Evolutionary conservation across 306 rosid genomes (phyloP).

Genomic region (Vicia villosa): DNA sequence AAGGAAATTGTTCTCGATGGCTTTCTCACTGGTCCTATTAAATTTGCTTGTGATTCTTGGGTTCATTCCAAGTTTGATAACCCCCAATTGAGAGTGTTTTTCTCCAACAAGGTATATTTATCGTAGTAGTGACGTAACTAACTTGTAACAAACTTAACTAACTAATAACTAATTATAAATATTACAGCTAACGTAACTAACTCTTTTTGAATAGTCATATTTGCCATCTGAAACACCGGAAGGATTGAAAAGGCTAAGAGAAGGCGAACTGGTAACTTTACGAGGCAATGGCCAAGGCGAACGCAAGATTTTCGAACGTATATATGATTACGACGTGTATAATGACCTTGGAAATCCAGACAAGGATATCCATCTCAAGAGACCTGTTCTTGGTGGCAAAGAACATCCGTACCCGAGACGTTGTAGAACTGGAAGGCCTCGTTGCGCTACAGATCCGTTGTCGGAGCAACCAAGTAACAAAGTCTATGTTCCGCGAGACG

Average conservation of each 20-base stretch:
- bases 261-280: slow-evolving; percentile 39
- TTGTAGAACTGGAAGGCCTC: slow-evolving; percentile 72
- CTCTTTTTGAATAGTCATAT: slow-evolving; percentile 50
- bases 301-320: slow-evolving; percentile 48
- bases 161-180: no score
- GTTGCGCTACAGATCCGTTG: slow-evolving; percentile 41
- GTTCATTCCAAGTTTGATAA: slow-evolving; percentile 60
- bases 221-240: slow-evolving; percentile 69
- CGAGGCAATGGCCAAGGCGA: slow-evolving; percentile 66
- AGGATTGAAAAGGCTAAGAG: slow-evolving; percentile 58
- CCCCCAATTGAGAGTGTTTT: slow-evolving; percentile 62
- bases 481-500: slow-evolving; percentile 73
- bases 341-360: slow-evolving; percentile 73
- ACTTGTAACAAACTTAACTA: no score
- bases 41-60: slow-evolving; percentile 64
- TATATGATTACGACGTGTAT: slow-evolving; percentile 74
- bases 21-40: slow-evolving; percentile 44
- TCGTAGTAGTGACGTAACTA: no score
- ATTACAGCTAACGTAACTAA: no score
- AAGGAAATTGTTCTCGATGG: slow-evolving; percentile 53
- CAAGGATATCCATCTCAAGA: not conserved
- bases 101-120: slow-evolving; percentile 44
- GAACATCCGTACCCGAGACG: slow-evolving; percentile 65
- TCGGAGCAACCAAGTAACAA: slow-evolving; percentile 50
- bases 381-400: slow-evolving; percentile 66